Percentiles rank a stretch among this genome's conserved stretches.
These are phyloP conservation scores for Beauveria caledonica DNA, from an alignment of 2,329 filamentous ascomycete genomes.

Conservation along the genomic window DNA sequence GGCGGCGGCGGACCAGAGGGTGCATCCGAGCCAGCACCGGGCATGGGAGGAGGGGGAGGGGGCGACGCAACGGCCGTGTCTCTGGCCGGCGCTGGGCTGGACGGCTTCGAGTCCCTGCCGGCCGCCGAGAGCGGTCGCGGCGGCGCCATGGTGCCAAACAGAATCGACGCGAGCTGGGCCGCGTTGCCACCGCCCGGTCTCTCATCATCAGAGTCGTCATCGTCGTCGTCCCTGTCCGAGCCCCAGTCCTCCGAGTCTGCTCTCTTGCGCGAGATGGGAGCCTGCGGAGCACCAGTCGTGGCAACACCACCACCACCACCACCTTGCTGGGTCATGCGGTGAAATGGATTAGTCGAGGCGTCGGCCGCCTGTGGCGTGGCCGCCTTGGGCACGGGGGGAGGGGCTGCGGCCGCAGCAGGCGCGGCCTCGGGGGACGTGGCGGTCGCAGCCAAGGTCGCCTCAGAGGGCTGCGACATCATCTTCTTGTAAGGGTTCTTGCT, in stretches of 20 bases:
- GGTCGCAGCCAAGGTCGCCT: conserved; percentile 38
- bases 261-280: conserved; percentile 44
- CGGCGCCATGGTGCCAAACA: conserved; percentile 95
- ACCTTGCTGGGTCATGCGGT: conserved; percentile 64
- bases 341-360: conserved; percentile 91
- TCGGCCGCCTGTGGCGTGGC: conserved; percentile 40
- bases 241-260: conserved; percentile 70
- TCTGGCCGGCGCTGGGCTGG: conserved; percentile 30
- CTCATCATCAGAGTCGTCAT: conserved; percentile 69
- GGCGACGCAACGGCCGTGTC: conserved; percentile 32
- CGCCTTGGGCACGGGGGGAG: conserved; percentile 25
- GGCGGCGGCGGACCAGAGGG: conserved; percentile 25
- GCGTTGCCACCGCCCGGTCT: conserved; percentile 73
- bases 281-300: conserved; percentile 38
- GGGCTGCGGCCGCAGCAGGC: conserved; percentile 28
- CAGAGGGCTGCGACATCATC: conserved; percentile 67
- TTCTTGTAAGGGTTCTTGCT: conserved; percentile 94
- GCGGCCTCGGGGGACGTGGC: conserved; percentile 32
- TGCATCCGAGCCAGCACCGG: conserved; percentile 20
- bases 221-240: conserved; percentile 53
- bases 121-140: conserved; percentile 80
- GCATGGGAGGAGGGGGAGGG: conserved; percentile 29
- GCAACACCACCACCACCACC: conserved; percentile 11
- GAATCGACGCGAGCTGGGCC: conserved; percentile 84
- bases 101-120: conserved; percentile 54